These are phyloP conservation scores for Lichtheimia hyalospora DNA, from an alignment of 371 early-diverging fungal species.

Conservation along the genomic window DNA sequence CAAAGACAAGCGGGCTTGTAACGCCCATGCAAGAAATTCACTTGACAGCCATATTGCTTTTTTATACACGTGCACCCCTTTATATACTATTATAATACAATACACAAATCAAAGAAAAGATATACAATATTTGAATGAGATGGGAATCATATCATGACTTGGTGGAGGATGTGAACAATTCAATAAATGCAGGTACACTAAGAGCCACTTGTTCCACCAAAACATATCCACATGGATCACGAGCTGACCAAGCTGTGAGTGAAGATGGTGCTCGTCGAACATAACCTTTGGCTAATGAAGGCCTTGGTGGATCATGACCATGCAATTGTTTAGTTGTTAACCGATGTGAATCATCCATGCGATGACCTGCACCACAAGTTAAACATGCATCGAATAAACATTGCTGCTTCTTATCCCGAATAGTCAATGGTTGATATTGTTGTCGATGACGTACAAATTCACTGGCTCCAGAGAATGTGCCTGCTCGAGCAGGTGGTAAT, in stretches of 20 bases:
- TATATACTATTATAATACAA: no score
- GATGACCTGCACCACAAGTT: neutral
- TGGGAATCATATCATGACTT: neutral
- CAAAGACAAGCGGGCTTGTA: no score
- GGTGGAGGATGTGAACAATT: conserved; percentile 3
- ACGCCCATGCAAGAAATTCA: no score
- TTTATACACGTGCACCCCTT: no score
- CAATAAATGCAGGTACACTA: conserved; percentile 14
- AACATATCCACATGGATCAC: conserved; percentile 19
- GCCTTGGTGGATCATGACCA: conserved; percentile 5
- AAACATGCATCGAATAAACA: conserved; percentile 19
- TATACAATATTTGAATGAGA: no score
- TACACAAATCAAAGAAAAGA: no score
- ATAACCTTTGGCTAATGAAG: conserved; percentile 12
- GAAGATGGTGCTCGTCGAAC: conserved; percentile 10
- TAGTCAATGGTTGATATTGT: conserved; percentile 10
- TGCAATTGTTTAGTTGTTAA: neutral
- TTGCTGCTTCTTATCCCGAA: neutral
- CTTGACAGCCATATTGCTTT: no score
- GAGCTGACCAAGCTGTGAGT: neutral
- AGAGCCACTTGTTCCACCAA: conserved; percentile 18
- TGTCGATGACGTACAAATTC: conserved; percentile 6
- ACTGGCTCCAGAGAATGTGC: conserved; percentile 26
- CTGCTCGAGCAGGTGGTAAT: conserved; percentile 26
- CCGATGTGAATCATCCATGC: no score